Percentiles rank a stretch among this genome's conserved stretches.
Conservation (phyloP, 495 filamentous ascomycete genomes). For the Xylaria nigripes region DNA sequence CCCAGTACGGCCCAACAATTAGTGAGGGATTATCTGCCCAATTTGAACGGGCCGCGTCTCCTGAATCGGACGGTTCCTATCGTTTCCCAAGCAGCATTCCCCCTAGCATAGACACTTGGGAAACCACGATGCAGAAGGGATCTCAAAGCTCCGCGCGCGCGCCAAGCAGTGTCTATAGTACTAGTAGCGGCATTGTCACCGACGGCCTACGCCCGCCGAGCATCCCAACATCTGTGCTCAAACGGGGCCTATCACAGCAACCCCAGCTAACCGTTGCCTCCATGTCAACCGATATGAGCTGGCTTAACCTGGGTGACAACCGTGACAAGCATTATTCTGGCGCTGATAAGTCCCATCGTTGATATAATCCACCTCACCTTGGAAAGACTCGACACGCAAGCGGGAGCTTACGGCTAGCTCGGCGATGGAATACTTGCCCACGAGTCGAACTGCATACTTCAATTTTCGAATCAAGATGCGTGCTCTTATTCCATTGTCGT, state of each 20-base stretch:
- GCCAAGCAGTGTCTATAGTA: conserved; percentile 55
- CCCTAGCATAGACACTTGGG: conserved; percentile 46
- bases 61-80: conserved; percentile 42
- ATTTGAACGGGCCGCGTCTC: conserved; percentile 52
- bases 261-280: conserved; percentile 30
- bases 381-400: too few relatives aligned
- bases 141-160: conserved; percentile 42
- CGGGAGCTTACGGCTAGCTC: too few relatives aligned
- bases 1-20: conserved; percentile 39
- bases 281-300: conserved; percentile 59
- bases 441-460: too few relatives aligned
- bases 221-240: conserved; percentile 34
- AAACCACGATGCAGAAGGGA: conserved; percentile 32
- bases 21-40: conserved; percentile 53
- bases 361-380: background rate
- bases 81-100: conserved; percentile 54
- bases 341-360: background rate
- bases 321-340: background rate
- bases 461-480: too few relatives aligned
- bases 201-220: conserved; percentile 26
- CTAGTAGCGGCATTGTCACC: conserved; percentile 31
- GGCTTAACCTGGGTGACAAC: conserved; percentile 55
- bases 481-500: too few relatives aligned
- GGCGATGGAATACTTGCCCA: too few relatives aligned
- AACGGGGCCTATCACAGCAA: conserved; percentile 36